Evolutionary conservation across 2,329 filamentous ascomycete genomes (phyloP).

Genomic region (Fusarium udum): DNA sequence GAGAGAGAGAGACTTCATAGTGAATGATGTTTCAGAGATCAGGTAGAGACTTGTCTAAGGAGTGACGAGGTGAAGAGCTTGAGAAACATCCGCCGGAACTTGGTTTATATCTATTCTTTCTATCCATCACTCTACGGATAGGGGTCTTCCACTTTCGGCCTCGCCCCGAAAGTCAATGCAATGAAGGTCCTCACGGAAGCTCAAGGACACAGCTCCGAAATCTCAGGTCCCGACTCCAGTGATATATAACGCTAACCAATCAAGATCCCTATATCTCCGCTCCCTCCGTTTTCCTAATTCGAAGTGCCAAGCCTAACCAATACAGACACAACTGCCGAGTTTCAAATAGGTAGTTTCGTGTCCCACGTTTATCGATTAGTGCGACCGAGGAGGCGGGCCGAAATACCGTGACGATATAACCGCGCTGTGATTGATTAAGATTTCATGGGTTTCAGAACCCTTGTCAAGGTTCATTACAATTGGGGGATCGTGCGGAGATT

Average conservation of each 20-base stretch:
- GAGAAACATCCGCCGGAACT: neutral
- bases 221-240: neutral
- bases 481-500: neutral
- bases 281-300: slow-evolving; percentile 8
- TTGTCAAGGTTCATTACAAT: neutral
- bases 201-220: neutral
- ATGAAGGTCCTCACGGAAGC: neutral
- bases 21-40: neutral
- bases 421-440: neutral
- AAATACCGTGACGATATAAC: neutral
- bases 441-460: slow-evolving; percentile 12
- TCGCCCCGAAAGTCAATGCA: neutral
- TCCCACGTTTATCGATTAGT: neutral
- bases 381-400: slow-evolving; percentile 1
- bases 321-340: slow-evolving; percentile 9
- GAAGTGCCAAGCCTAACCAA: neutral
- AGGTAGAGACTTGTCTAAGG: neutral
- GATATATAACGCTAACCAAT: neutral
- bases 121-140: neutral
- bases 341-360: neutral
- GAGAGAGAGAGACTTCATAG: slow-evolving; percentile 13
- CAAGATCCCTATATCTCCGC: slow-evolving; percentile 21
- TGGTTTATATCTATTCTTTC: slow-evolving; percentile 21
- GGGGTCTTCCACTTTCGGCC: slow-evolving; percentile 4
- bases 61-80: neutral